phyloP scores from a whole-genome alignment of 2,329 filamentous ascomycete species.

The Aspergillus fumigatiaffinis region DNA sequence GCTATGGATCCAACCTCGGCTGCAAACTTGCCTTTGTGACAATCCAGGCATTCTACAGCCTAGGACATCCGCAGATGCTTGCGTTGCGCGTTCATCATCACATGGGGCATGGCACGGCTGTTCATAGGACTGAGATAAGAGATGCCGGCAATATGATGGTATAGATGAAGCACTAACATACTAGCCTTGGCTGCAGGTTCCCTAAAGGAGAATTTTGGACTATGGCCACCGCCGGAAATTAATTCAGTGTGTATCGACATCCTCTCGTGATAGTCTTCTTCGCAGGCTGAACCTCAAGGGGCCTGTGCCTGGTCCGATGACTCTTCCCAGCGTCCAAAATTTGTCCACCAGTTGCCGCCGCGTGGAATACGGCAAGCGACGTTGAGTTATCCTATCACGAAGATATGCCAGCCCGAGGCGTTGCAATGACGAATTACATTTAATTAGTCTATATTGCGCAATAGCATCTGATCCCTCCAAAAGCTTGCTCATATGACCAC shows the following conservation, averaged over 20 bases:
- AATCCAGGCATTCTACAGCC: neutral
- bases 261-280: neutral
- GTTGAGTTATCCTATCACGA: neutral
- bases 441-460: neutral
- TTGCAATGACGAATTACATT: neutral
- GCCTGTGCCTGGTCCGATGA: too few relatives aligned
- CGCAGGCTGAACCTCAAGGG: too few relatives aligned
- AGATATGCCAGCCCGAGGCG: too few relatives aligned
- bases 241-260: neutral
- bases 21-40: neutral
- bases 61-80: neutral
- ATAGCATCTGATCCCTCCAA: neutral
- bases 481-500: neutral
- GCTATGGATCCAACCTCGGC: neutral
- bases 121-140: neutral
- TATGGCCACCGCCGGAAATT: neutral
- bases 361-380: neutral
- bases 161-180: neutral
- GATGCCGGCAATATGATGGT: neutral
- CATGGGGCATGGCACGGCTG: neutral
- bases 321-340: neutral
- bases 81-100: neutral
- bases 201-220: neutral
- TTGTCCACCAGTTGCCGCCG: neutral
- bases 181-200: neutral